phyloP scores from a whole-genome alignment of 768 basidiomycete genomes.

The Pulveroboletus sp. region DNA sequence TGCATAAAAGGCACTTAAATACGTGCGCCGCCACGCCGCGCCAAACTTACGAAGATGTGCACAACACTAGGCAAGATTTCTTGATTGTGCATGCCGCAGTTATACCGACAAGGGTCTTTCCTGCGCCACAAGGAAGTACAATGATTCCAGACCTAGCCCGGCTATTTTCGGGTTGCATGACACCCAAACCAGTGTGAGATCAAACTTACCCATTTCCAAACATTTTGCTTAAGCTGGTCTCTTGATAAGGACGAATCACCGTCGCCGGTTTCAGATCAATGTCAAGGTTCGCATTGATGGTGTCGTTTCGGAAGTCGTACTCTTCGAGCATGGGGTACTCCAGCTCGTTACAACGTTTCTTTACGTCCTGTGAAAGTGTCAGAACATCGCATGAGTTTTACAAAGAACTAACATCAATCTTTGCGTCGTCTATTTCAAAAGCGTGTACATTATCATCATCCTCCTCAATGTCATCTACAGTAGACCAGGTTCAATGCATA shows the following conservation, averaged over 20 bases:
- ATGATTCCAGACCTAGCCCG: conserved; percentile 98
- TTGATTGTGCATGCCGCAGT: conserved; percentile 99
- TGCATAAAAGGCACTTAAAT: conserved; percentile 23
- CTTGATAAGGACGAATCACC: conserved; percentile 96
- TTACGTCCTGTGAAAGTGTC: conserved; percentile 69
- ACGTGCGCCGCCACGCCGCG: background rate
- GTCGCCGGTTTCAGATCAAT: conserved; percentile 99
- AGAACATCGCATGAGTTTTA: background rate
- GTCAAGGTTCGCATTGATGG: conserved; percentile 92
- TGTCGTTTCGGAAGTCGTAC: conserved; percentile 98
- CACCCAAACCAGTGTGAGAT: background rate
- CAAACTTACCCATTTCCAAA: conserved; percentile 89
- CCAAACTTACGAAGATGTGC: conserved; percentile 88
- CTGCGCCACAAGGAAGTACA: conserved; percentile 96
- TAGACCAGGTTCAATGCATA: background rate
- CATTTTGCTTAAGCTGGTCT: conserved; percentile 98
- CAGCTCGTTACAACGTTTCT: conserved; percentile 93
- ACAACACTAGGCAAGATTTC: conserved; percentile 95
- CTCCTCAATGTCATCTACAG: conserved; percentile 90
- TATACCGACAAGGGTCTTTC: conserved; percentile 99
- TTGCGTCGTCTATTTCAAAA: conserved; percentile 91
- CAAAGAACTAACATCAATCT: conserved; percentile 75
- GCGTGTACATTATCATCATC: conserved; percentile 97
- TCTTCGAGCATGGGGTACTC: conserved; percentile 99
- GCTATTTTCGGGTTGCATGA: conserved; percentile 38